phyloP scores from a whole-genome alignment of 176 grass and related monocot species.

The Triticum dicoccoides region DNA sequence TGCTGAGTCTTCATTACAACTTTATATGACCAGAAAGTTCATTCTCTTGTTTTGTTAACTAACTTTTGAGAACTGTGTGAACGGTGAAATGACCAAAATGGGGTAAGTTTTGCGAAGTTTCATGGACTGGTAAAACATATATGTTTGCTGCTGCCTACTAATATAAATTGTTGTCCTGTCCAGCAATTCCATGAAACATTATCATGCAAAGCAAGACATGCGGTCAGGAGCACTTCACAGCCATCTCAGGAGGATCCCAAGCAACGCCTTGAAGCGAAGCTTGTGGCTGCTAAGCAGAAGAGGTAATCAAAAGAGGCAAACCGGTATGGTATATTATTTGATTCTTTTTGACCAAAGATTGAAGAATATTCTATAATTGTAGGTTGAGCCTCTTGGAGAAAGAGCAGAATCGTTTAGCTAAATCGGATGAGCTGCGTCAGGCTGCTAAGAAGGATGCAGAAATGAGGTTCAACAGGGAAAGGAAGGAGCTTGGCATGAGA shows the following conservation, averaged over 20 bases:
- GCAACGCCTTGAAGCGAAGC: conserved; percentile 69
- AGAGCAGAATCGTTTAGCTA: conserved; percentile 63
- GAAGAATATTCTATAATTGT: not conserved
- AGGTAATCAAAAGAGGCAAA: conserved; percentile 47
- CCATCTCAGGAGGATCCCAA: conserved; percentile 69
- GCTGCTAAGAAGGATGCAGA: conserved; percentile 74
- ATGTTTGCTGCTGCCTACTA: not conserved
- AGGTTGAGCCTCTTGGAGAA: conserved; percentile 83
- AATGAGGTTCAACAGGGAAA: conserved; percentile 68
- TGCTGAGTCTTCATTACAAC: not conserved
- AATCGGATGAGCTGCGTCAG: conserved; percentile 63
- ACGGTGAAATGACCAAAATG: not conserved
- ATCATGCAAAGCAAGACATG: conserved; percentile 75
- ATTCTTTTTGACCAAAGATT: conserved; percentile 8
- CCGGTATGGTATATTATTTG: not conserved
- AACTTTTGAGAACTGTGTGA: not conserved
- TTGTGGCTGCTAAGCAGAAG: conserved; percentile 77
- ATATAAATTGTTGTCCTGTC: conserved; percentile 11
- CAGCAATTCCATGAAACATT: conserved; percentile 86
- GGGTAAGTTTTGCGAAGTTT: not conserved
- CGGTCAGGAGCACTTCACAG: conserved; percentile 55
- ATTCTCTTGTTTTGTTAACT: not conserved
- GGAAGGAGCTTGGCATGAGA: conserved; percentile 64
- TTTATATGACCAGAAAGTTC: not conserved
- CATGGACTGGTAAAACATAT: not conserved